These are phyloP conservation scores for Lycium barbarum DNA, from an alignment of 257 asterid species.

Conservation along the genomic window DNA sequence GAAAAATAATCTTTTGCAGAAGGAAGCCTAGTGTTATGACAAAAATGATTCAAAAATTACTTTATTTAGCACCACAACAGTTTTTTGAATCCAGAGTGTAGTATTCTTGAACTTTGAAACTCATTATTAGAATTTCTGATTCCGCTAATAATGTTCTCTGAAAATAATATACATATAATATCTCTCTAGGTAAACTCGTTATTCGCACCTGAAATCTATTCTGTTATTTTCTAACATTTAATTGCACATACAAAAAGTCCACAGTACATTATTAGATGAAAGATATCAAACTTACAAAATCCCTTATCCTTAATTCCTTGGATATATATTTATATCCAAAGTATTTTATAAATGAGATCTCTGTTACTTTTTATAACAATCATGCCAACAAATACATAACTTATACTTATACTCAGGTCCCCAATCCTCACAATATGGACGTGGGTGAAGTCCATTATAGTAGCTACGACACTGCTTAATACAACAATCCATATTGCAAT, in stretches of 20 bases:
- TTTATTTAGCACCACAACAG: too few species aligned
- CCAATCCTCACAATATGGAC: conserved; percentile 8
- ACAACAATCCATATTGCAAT: conserved; percentile 22
- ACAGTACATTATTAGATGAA: not conserved
- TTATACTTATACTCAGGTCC: not conserved
- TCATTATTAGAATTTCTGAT: too few species aligned
- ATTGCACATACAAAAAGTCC: too few species aligned
- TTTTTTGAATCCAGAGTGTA: too few species aligned
- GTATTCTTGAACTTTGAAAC: too few species aligned
- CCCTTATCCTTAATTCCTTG: not conserved
- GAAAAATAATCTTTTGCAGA: too few species aligned
- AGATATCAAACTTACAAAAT: not conserved
- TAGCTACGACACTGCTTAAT: not conserved
- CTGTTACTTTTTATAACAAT: not conserved
- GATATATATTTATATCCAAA: not conserved
- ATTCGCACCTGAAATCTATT: too few species aligned
- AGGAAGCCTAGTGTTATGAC: too few species aligned
- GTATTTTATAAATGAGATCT: not conserved
- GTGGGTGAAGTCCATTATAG: conserved; percentile 28
- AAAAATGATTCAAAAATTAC: too few species aligned
- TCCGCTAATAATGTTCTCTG: too few species aligned
- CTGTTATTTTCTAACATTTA: not conserved
- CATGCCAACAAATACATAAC: conserved; percentile 32
- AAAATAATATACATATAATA: too few species aligned
- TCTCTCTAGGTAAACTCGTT: too few species aligned